Conservation (phyloP, 2,329 filamentous ascomycete genomes). For the Diplodia mutila region DNA sequence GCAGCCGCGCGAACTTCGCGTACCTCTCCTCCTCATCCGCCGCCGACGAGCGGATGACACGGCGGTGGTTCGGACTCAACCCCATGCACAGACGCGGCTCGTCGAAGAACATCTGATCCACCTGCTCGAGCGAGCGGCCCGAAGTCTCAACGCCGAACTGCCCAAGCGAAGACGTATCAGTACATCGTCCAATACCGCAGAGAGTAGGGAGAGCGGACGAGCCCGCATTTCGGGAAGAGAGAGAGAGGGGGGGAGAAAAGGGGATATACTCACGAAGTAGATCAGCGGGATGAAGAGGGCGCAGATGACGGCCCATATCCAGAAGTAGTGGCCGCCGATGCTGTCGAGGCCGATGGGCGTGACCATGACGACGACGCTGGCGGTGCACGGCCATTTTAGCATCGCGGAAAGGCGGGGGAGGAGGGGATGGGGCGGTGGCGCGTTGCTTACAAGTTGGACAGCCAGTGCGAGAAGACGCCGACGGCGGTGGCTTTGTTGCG, state of each 20-base stretch:
- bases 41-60: constrained; percentile 30
- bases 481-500: constrained; percentile 22
- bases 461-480: constrained; percentile 12
- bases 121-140: constrained; percentile 21
- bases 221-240: too few relatives aligned
- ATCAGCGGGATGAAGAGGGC: constrained; percentile 20
- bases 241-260: too few relatives aligned
- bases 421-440: too few relatives aligned
- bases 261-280: neutral
- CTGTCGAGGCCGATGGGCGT: constrained; percentile 16
- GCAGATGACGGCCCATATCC: constrained; percentile 25
- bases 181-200: too few relatives aligned
- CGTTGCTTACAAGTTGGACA: constrained; percentile 2
- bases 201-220: too few relatives aligned
- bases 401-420: neutral
- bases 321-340: constrained; percentile 25
- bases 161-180: neutral
- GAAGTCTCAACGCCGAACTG: constrained; percentile 23
- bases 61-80: constrained; percentile 35
- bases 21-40: constrained; percentile 34
- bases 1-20: constrained; percentile 28
- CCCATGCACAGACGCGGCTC: constrained; percentile 39
- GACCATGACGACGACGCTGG: constrained; percentile 20
- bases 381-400: neutral
- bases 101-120: constrained; percentile 37